A percentile compares a stretch with the other conserved stretches of the same genome.
These are phyloP conservation scores for Capsicum baccatum DNA, from an alignment of 257 asterid species.

Conservation along the genomic window DNA sequence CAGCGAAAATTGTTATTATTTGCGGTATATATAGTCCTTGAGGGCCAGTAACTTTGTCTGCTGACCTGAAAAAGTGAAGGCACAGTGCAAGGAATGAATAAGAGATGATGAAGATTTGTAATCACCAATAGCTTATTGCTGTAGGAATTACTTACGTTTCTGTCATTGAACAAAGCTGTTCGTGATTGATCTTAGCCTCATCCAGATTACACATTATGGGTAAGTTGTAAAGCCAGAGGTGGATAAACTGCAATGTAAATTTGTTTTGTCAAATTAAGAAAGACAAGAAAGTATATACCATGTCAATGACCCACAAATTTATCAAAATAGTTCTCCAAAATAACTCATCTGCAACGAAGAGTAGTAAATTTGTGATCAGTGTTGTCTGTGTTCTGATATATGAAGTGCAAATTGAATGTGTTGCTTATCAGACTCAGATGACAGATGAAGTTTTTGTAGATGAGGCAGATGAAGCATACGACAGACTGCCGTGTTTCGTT, in stretches of 20 bases:
- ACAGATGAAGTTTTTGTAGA: too few relatives aligned
- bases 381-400: neutral
- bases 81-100: neutral
- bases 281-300: neutral
- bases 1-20: constrained; percentile 15
- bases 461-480: too few relatives aligned
- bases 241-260: neutral
- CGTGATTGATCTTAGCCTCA: constrained; percentile 16
- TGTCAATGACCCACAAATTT: neutral
- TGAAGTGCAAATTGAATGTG: too few relatives aligned
- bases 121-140: neutral
- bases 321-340: neutral
- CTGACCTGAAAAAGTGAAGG: constrained; percentile 22
- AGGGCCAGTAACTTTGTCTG: constrained; percentile 17
- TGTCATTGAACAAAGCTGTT: constrained; percentile 27
- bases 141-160: constrained; percentile 19
- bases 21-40: neutral
- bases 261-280: too few relatives aligned
- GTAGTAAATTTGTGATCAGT: neutral
- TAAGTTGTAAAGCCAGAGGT: neutral
- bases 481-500: too few relatives aligned
- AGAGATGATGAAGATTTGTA: neutral
- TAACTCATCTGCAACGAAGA: neutral
- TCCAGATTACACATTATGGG: constrained; percentile 24
- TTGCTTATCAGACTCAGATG: too few relatives aligned